Evolutionary conservation across 108 stramenopile genomes (phyloP), one percentile per base, ranked within the genome.

Genomic region (Cyclotella atomus): DNA sequence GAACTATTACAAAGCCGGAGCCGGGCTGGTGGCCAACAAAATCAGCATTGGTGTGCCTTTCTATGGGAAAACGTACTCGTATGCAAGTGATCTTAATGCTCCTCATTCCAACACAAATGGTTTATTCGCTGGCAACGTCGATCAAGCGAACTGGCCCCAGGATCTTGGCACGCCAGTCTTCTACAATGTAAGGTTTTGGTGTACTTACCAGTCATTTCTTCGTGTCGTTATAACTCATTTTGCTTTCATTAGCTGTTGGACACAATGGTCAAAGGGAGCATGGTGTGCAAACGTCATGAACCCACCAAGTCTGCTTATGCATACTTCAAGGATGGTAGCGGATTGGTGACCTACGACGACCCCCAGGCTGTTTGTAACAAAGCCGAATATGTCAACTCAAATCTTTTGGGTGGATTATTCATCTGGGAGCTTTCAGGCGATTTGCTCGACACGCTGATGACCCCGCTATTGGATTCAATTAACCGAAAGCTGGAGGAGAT

Each of bases 291-390:
- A 38, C 73, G 79, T 10, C 74, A 80, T 30, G 79, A 80, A 34
- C 72, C 74, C 49, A 68, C 79, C 20, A 75, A 70, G 36, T 67
- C 72, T 17, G 65, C 73, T 24, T 80, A 75, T 60, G 79, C 73
- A 7, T 75, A 61, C 33, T 82, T 82, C 41, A 73, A 63, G 44
- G 76, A 82, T 53, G 81, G 81, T 14, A 57, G 70, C 41, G 81
- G 81, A 7, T 59, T 82, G 14, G 81, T 79, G n/a, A 73, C 77
- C 8, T 79, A 79, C 32, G 81, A 82, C 44, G 81, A 82, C 28
- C 70, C 71, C 38, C 76, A 78, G 71, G 59, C 81, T 38, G 76
- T 73, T 2, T 82, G 81, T 33, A 76, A 82, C 70, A 82, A 82
- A 30, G 76, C 47, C 21, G 76, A 77, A 0, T 82, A 77, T 25